A percentile compares a stretch with the other conserved stretches of the same genome.
phyloP scores from a whole-genome alignment of 805 yeast genomes.

The Lachancea sp. region DNA sequence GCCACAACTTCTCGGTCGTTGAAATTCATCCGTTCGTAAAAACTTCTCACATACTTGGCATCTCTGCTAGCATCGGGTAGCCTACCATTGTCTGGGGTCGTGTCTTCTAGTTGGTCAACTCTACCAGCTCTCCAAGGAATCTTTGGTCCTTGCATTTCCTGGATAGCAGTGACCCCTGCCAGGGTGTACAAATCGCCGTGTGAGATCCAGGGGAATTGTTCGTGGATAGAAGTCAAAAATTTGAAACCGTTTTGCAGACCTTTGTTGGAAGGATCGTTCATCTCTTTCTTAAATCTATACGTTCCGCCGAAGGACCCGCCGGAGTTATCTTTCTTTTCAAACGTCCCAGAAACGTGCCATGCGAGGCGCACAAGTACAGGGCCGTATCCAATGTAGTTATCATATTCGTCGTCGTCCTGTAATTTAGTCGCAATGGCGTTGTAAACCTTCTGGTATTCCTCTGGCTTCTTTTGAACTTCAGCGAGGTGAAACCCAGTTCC shows the following conservation, averaged over 20 bases:
- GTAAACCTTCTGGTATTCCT: slow-evolving; percentile 60
- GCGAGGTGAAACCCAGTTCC: slow-evolving; percentile 37
- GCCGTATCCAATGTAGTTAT: slow-evolving; percentile 63
- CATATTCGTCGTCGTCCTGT: slow-evolving; percentile 51
- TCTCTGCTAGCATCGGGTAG: slow-evolving; percentile 69
- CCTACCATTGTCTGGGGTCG: slow-evolving; percentile 59
- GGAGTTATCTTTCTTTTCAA: slow-evolving; percentile 46
- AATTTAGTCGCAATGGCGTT: slow-evolving; percentile 64
- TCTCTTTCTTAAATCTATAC: slow-evolving; percentile 47
- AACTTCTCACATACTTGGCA: slow-evolving; percentile 54
- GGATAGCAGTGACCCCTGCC: slow-evolving; percentile 73
- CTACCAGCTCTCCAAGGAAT: slow-evolving; percentile 82
- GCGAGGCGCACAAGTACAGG: slow-evolving; percentile 76
- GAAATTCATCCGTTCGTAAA: slow-evolving; percentile 62
- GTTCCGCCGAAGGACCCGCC: slow-evolving; percentile 75
- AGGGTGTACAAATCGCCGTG: slow-evolving; percentile 77
- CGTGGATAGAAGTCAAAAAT: slow-evolving; percentile 47
- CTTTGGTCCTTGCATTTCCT: slow-evolving; percentile 73
- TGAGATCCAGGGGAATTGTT: slow-evolving; percentile 61
- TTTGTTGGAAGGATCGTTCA: slow-evolving; percentile 51
- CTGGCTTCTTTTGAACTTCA: slow-evolving; percentile 9
- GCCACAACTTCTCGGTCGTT: slow-evolving; percentile 68
- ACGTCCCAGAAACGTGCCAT: slow-evolving; percentile 88
- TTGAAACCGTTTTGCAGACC: slow-evolving; percentile 57
- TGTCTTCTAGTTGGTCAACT: slow-evolving; percentile 45